These are phyloP conservation scores for Cutaneotrichosporon curvatum DNA, from an alignment of 1,284 basidiomycete species.

Conservation along the genomic window DNA sequence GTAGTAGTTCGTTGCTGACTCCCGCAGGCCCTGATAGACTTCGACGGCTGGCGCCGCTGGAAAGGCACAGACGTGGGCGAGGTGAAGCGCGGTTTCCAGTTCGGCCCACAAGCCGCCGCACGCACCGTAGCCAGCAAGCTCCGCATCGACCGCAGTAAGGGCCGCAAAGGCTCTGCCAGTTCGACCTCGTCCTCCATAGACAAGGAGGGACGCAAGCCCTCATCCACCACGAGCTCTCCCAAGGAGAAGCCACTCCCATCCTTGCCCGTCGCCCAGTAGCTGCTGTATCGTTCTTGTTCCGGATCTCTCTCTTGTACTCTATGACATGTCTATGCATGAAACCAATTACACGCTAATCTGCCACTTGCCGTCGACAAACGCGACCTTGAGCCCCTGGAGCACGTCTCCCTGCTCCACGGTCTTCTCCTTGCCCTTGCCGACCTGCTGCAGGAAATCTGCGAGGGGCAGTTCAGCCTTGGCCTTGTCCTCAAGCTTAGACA, in stretches of 20 bases:
- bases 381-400: constrained; percentile 25
- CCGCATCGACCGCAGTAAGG: constrained; percentile 34
- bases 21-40: constrained; percentile 47
- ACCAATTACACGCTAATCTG: constrained; percentile 19
- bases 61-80: constrained; percentile 36
- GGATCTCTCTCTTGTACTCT: constrained; percentile 1
- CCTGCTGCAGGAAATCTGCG: constrained; percentile 17
- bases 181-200: background rate
- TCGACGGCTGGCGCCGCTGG: constrained; percentile 46
- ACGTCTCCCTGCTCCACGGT: constrained; percentile 25
- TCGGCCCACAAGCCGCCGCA: constrained; percentile 39
- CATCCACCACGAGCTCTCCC: background rate
- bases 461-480: constrained; percentile 10
- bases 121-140: constrained; percentile 35
- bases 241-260: constrained; percentile 20
- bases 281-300: background rate
- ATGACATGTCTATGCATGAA: constrained; percentile 5
- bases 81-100: constrained; percentile 37
- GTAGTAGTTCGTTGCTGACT: constrained; percentile 5
- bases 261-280: constrained; percentile 11
- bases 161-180: background rate
- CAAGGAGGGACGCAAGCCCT: background rate
- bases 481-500: constrained; percentile 26
- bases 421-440: constrained; percentile 29
- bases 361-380: constrained; percentile 29